Evolutionary conservation across 345 rosid genomes (phyloP), one percentile per base, ranked within the genome.

Genomic region (Mallotus nudiflorus): DNA sequence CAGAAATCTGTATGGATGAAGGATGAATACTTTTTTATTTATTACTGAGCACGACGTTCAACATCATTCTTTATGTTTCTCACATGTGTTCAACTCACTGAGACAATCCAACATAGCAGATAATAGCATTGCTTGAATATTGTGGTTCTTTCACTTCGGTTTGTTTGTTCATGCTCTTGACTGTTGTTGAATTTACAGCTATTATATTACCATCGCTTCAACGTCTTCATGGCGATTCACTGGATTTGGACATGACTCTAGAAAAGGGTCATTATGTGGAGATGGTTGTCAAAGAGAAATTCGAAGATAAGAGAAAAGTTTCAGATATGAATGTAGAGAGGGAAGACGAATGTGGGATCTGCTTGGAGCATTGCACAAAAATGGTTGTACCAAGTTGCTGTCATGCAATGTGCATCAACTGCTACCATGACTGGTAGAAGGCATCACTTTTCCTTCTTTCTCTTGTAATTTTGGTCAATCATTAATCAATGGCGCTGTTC

Each of bases 381-480:
- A 63, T 77, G 66, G 77, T 72, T 20, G 63, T 68, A 35, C 81
- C 81, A 24, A 68, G 59, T 62, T 77, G 81, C 71, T 77, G 73
- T 35, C 81, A 77, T 29, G 50, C 76, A 61, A 77, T 72, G 81
- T 77, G 81, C 73, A 72, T 72, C 68, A 77, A 77, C 58, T 77
- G 81, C 81, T 77, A 72, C 73, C 70, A 13, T 44, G 75, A 77
- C 69, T 72, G 77, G 81, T 77, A 62, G 19, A 6, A 48, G 28
- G 40, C 68, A 39, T 20, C 27, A 39, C 27, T 25, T 44, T 15
- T 16, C 3, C 14, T 51, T 48, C 24, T n/a, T 35, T 27, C 22
- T 20, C 9, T 46, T 19, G 8, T 25, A 37, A 24, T 44, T 4
- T 20, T 16, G 28, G 4, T 29, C 66, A 27, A 42, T 65, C 27